Evolutionary conservation across 768 basidiomycete species (phyloP), one percentile per base, ranked within the genome.

Genomic region (Leccinum sublutescens): DNA sequence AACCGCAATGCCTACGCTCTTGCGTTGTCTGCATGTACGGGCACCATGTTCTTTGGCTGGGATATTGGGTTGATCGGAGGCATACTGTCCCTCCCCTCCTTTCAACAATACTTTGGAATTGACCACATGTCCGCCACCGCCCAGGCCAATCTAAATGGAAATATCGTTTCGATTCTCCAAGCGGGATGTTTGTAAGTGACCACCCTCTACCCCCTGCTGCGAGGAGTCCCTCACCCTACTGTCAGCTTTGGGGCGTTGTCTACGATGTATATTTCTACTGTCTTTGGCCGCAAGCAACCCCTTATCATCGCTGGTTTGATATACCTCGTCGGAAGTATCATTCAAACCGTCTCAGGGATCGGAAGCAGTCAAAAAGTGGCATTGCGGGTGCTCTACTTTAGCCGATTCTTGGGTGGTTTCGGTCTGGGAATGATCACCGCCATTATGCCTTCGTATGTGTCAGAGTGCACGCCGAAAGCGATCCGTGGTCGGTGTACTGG

Each of bases 361-460:
- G 78, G 80, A 15, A 77, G 69, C 58, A 74, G 67, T 38, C 69
- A 64, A 56, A 53, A 31, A 5, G 73, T 76, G 1, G 78, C 69
- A 15, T 66, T 80, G 12, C 65, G 65, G 9, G 74, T 80, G 4
- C 72, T 81, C 43, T 81, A 78, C 62, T 79, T 79, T 63, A 74
- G 79, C 52, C 77, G 84, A 8, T 87, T 87, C 69, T 56, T 88
- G 0, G 78, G 81, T 7, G 87, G 87, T 17, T 74, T 86, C 52
- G 85, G 87, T 8, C 78, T 86, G 29, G 84, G 85, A 15, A 79
- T 81, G 76, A 74, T 78, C 6, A 77, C 78, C 2, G 79, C 81
- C 4, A 67, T 83, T 1, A 77, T 81, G 2, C 82, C 82, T 12
- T 74, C 80, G 0, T 84, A 83, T 51, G 74, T 82, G 12, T 82